Base-by-base conservation (phyloP, 306 rosid species). In the Cicer chorassanicum region DNA sequence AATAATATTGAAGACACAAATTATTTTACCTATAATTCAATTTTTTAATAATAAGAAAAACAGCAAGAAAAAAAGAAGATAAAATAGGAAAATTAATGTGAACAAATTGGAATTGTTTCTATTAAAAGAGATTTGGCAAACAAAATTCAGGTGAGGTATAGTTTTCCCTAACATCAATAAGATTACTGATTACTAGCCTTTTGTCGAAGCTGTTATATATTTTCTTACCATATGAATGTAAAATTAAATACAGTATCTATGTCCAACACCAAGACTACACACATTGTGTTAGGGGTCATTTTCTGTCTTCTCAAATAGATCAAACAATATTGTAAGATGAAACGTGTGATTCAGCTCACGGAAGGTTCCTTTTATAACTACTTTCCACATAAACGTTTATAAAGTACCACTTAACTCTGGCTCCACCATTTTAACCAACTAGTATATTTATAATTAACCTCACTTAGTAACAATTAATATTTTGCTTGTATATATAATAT, bases 281-380 rank as follows among this genome's bases (percentile, higher is more conserved):
- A 36, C 74, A 80, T 75, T 66, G 16, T 50, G 65, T 41, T 50
- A 75, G 51, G 48, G 87, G 78, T 85, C 83, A 56, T 77, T 85
- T 83, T 88, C 81, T 73, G 12, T 61, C 36, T 68, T 74, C 81
- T 78, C 55, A 21, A 82, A 74, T 11, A 64, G 77, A 18, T 82
- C 84, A 82, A 82, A 79, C 89, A 82, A 51, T 34, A 51, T 79
- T 71, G 55, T 70, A 54, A 70, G 63, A 43, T 76, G 44, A 77
- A 62, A 59, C 42, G 42, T 74, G 64, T 43, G 75, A 54, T 82
- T 79, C 74, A 54, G 40, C 74, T 74, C 61, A 65, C 61, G 65
- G 84, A 77, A 69, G 74, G 46, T 64, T 75, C 80, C 84, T 83
- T 65, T 7, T 57, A 1, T 56, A 69, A 64, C 81, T 70, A 62